Conservation (phyloP, 805 yeast genomes). For the Metschnikowia cerradonensis region DNA sequence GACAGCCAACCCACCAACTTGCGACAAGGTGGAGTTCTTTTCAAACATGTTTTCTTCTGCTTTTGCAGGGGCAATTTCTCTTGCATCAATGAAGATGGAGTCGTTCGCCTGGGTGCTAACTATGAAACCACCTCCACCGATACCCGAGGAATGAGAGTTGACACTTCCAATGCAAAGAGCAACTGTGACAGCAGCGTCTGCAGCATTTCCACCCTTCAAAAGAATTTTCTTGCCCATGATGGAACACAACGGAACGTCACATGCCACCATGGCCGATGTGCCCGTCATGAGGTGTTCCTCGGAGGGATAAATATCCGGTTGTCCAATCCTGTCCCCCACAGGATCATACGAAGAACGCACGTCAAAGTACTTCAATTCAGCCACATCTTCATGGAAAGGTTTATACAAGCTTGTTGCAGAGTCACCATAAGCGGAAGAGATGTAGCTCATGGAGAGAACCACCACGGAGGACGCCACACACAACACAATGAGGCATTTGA, state of each 20-base stretch:
- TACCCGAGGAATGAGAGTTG: conserved; percentile 80
- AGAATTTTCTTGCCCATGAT: conserved; percentile 56
- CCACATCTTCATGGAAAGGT: conserved; percentile 1
- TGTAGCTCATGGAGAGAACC: neutral
- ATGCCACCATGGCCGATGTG: conserved; percentile 57
- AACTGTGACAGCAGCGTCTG: conserved; percentile 88
- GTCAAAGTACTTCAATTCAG: neutral
- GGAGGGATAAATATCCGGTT: conserved; percentile 44
- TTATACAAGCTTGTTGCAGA: neutral
- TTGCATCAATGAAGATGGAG: conserved; percentile 69
- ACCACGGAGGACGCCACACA: neutral
- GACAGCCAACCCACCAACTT: conserved; percentile 81
- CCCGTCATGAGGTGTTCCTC: conserved; percentile 37
- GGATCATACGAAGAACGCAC: conserved; percentile 10
- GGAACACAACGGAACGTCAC: conserved; percentile 64
- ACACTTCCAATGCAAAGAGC: conserved; percentile 84
- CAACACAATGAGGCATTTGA: neutral
- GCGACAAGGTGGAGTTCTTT: conserved; percentile 45
- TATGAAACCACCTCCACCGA: conserved; percentile 90
- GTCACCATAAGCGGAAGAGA: neutral
- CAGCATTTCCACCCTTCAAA: conserved; percentile 69
- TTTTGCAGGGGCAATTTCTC: conserved; percentile 78
- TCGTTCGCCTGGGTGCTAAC: conserved; percentile 33
- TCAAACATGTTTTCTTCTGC: conserved; percentile 66
- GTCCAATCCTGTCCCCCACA: conserved; percentile 19